Base-by-base conservation (phyloP, 495 filamentous ascomycete genomes). In the Peziza echinospora region DNA sequence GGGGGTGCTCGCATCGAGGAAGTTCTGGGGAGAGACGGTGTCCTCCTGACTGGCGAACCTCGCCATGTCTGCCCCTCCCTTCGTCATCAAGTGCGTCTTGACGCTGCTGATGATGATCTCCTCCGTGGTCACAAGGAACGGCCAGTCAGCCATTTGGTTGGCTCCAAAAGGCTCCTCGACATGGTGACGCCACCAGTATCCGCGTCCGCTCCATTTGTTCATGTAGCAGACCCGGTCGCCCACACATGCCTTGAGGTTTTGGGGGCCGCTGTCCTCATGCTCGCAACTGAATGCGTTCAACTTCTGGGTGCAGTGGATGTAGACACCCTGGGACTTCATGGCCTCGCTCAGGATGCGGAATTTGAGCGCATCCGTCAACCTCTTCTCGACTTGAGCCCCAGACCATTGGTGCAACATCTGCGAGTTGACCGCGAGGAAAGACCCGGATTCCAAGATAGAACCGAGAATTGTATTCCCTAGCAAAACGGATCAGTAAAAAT, bases 91-190 rank as follows among this genome's bases (percentile, higher is more conserved):
- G 26, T 54, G 47, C 1, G 51, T 54, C 39, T 54, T 46, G n/a
- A 50, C 46, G 10, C 51, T 55, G 41, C 50, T 53, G 37, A 53
- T 23, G 26, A 55, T 55, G n/a, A 55, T 50, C 21, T 54, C 53
- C 47, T 54, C 21, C 24, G 49, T 24, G 10, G 37, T 43, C 13
- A 55, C 43, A 1, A 22, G 30, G 45, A 48, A 54, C 13, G 55
- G 51, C 26, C 28, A 8, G 7, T 40, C 47, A 17, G 13, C 3
- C 25, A 55, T 44, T 5, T 50, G 26, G 24, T 57, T 43, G 5
- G 44, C 48, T n/a, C 53, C 53, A 19, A 47, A 56, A 13, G 47
- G 52, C 21, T 49, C 43, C 26, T 55, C 52, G 19, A 55, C 52
- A 19, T 55, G 52, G 41, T 55, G 53, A 0, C 44, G 43, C 23